Conservation (phyloP, 768 basidiomycete genomes). For the Pholiota molesta region DNA sequence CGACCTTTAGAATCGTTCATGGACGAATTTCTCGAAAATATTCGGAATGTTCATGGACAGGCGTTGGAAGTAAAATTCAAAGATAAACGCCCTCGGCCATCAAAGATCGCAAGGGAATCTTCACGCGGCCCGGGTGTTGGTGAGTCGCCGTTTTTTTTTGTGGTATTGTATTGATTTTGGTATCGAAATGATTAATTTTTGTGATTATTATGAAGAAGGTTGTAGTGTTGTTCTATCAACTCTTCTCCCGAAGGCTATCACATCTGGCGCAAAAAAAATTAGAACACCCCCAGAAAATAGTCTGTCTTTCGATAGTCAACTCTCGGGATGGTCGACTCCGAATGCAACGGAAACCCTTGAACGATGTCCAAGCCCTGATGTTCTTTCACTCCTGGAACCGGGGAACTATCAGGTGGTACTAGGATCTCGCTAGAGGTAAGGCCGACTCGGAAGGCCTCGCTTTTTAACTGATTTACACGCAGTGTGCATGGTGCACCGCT, state of each 20-base stretch:
- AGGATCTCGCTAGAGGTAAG: neutral
- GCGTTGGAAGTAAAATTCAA: neutral
- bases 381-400: conserved; percentile 8
- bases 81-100: conserved; percentile 4
- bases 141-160: neutral
- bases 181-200: neutral
- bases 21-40: conserved; percentile 37
- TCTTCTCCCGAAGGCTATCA: neutral
- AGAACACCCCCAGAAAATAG: neutral
- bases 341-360: neutral
- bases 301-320: neutral
- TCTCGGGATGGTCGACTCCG: neutral
- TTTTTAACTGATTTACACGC: neutral
- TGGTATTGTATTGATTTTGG: neutral
- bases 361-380: conserved; percentile 14
- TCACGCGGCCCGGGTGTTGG: neutral
- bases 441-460: neutral
- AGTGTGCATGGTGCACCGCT: neutral
- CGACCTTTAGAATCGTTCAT: conserved; percentile 39
- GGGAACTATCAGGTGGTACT: conserved; percentile 16
- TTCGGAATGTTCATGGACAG: conserved; percentile 29
- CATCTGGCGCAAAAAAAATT: neutral
- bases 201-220: neutral
- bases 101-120: neutral
- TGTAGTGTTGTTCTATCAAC: neutral